Conservation (phyloP, 768 basidiomycete genomes). For the Gyrodon lividus region DNA sequence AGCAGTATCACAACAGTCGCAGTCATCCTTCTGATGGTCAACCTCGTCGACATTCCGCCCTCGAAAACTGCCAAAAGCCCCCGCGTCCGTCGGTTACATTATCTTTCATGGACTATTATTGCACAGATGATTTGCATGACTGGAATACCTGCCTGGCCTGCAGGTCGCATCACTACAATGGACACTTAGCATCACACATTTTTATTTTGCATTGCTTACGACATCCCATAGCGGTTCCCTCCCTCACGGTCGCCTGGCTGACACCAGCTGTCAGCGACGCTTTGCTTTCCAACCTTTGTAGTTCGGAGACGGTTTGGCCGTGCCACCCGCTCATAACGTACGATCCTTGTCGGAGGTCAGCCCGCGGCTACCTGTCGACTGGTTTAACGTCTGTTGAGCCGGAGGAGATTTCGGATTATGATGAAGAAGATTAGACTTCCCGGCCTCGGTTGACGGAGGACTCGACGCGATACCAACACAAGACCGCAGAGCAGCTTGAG, state of each 20-base stretch:
- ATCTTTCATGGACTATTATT: conserved; percentile 39
- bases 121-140: conserved; percentile 38
- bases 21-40: conserved; percentile 46
- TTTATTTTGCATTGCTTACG: conserved; percentile 45
- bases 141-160: conserved; percentile 55
- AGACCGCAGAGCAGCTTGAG: conserved; percentile 63
- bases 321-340: conserved; percentile 44
- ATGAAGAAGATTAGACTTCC: conserved; percentile 51
- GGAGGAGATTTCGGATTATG: conserved; percentile 31
- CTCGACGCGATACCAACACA: conserved; percentile 64
- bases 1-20: conserved; percentile 45
- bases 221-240: conserved; percentile 28
- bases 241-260: conserved; percentile 19
- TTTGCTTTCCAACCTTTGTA: conserved; percentile 15
- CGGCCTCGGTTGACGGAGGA: conserved; percentile 51
- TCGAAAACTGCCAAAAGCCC: conserved; percentile 24
- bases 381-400: conserved; percentile 18
- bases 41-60: conserved; percentile 7
- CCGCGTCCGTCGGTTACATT: conserved; percentile 33
- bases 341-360: conserved; percentile 32
- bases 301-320: conserved; percentile 47
- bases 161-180: conserved; percentile 56
- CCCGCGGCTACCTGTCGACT: conserved; percentile 39
- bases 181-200: conserved; percentile 39
- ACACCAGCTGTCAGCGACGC: conserved; percentile 23